These are phyloP conservation scores for Astragalus membranaceus DNA, from an alignment of 306 rosid species.

Conservation along the genomic window DNA sequence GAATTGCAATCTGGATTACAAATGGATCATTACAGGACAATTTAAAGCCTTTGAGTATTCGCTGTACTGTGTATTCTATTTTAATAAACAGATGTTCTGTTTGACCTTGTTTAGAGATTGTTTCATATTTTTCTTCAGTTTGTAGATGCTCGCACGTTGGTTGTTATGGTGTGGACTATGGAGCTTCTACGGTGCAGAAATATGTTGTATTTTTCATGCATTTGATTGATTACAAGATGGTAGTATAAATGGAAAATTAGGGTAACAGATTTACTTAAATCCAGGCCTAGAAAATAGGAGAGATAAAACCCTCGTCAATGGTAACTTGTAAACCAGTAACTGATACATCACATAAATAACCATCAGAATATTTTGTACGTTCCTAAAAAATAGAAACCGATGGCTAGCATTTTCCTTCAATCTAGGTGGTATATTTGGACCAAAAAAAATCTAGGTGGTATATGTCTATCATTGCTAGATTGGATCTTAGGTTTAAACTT, in stretches of 20 bases:
- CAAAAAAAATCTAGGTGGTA: no score
- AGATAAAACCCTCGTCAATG: not conserved
- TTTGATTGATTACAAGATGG: not conserved
- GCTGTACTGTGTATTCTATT: slow-evolving; percentile 5
- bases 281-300: not conserved
- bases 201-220: not conserved
- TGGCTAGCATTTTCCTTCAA: not conserved
- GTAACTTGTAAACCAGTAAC: no score
- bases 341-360: no score
- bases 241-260: not conserved
- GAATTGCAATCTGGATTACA: not conserved
- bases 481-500: no score
- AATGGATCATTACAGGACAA: not conserved
- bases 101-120: slow-evolving; percentile 8
- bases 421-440: no score
- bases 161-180: not conserved
- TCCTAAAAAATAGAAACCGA: not conserved
- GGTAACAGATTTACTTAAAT: not conserved
- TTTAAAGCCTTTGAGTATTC: slow-evolving; percentile 5
- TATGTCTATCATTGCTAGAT: no score
- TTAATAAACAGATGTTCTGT: not conserved
- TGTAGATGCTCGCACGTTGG: not conserved
- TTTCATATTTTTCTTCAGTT: not conserved
- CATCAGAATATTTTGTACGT: not conserved
- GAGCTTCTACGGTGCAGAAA: not conserved